These are phyloP conservation scores for Globisporangium yorkense DNA, from an alignment of 352 stramenopile species.

Conservation along the genomic window DNA sequence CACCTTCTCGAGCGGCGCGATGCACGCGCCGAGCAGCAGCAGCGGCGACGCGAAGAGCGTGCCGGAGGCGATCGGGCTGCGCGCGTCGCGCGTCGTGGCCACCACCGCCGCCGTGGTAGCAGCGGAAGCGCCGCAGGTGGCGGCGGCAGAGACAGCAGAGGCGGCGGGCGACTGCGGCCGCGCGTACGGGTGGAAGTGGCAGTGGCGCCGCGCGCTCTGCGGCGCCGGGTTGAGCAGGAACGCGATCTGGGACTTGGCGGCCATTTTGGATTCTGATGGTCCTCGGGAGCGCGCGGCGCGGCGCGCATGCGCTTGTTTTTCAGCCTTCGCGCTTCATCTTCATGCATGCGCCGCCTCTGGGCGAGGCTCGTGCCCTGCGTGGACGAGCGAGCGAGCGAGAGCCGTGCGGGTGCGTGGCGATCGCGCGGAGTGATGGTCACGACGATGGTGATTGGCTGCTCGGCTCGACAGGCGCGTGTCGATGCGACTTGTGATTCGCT, in stretches of 20 bases:
- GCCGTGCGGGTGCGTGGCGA: too few relatives aligned
- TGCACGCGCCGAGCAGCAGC: conserved; percentile 27
- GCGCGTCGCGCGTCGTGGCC: conserved; percentile 16
- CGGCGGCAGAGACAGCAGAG: too few relatives aligned
- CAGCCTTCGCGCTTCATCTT: too few relatives aligned
- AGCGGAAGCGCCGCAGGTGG: too few relatives aligned
- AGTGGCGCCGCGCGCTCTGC: conserved; percentile 1
- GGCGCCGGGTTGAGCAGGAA: conserved; percentile 34
- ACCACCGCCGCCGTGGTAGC: conserved; percentile 4
- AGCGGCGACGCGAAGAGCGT: conserved; percentile 23
- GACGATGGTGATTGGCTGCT: too few relatives aligned
- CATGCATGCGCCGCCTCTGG: too few relatives aligned
- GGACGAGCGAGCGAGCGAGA: too few relatives aligned
- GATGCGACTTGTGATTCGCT: too few relatives aligned
- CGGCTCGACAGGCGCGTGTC: too few relatives aligned
- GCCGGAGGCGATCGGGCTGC: conserved; percentile 11
- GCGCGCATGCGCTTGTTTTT: not conserved
- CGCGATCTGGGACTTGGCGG: conserved; percentile 35
- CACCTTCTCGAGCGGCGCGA: conserved; percentile 22
- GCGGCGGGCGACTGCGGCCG: conserved; percentile 11
- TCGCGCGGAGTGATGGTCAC: too few relatives aligned
- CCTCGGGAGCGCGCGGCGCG: not conserved
- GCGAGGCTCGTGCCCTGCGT: too few relatives aligned
- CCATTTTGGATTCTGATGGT: conserved; percentile 21
- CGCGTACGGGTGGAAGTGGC: conserved; percentile 8